Evolutionary conservation across 441 rosid species (phyloP).

Genomic region (Gossypium trilobum): DNA sequence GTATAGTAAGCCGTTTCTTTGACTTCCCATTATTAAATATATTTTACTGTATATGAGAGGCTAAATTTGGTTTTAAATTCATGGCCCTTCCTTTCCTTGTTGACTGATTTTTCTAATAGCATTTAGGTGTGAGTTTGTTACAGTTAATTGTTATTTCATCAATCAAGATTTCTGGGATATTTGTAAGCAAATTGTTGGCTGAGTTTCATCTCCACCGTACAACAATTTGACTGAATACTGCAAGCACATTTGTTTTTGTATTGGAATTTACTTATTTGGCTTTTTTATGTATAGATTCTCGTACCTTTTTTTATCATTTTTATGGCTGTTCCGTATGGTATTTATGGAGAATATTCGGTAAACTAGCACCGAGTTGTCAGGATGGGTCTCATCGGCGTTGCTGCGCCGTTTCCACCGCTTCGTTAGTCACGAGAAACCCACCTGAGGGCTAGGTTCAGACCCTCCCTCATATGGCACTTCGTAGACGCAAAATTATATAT

Average conservation of each 20-base stretch:
- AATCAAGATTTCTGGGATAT: background rate
- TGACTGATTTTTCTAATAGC: constrained; percentile 22
- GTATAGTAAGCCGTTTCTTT: constrained; percentile 40
- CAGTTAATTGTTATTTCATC: background rate
- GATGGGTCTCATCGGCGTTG: background rate
- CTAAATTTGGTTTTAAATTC: constrained; percentile 8
- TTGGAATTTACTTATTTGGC: background rate
- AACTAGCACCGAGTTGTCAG: background rate
- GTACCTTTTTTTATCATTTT: background rate
- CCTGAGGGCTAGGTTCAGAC: background rate
- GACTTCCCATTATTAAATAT: constrained; percentile 1
- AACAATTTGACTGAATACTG: background rate
- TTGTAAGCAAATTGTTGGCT: background rate
- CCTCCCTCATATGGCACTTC: background rate
- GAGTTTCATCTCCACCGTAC: background rate
- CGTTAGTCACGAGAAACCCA: background rate
- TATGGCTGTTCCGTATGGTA: too few species aligned
- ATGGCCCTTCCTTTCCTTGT: constrained; percentile 16
- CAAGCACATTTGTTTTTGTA: background rate
- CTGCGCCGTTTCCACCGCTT: background rate
- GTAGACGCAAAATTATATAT: background rate
- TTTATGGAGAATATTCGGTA: too few species aligned
- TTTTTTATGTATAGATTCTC: background rate
- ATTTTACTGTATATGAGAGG: constrained; percentile 4
- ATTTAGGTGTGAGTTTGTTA: constrained; percentile 8